These are phyloP conservation scores for Eucommia ulmoides DNA, from an alignment of 257 asterid genomes.

Conservation along the genomic window DNA sequence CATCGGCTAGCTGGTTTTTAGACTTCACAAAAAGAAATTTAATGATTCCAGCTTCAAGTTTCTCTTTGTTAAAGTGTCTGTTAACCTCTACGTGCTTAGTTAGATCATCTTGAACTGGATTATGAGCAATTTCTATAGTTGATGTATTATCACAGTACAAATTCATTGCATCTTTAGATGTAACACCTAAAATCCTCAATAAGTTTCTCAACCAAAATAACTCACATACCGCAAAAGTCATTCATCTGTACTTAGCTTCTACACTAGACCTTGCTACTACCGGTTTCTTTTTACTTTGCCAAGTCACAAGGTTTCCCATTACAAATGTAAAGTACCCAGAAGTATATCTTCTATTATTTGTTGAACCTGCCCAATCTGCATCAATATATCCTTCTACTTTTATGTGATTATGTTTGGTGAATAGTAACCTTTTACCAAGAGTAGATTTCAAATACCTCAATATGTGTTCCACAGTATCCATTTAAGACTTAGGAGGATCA, in stretches of 20 bases:
- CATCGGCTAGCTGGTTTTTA: not conserved
- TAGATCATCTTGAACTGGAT: not conserved
- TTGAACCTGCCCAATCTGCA: not conserved
- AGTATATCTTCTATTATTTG: not conserved
- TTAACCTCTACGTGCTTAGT: not conserved
- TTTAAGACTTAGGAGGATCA: not conserved
- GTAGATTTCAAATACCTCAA: not conserved
- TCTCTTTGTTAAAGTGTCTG: not conserved
- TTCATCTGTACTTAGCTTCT: not conserved
- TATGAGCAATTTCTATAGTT: not conserved
- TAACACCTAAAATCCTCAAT: too few relatives aligned
- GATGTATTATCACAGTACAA: not conserved
- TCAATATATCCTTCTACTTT: not conserved
- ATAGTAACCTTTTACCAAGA: not conserved
- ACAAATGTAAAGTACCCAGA: not conserved
- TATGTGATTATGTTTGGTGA: not conserved
- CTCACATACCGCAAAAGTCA: not conserved
- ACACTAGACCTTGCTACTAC: not conserved
- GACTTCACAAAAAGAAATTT: not conserved
- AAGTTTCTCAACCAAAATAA: not conserved
- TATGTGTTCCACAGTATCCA: not conserved
- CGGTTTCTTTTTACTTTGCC: not conserved
- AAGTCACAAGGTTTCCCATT: not conserved
- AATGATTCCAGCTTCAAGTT: not conserved
- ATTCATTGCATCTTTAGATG: not conserved